phyloP scores from a whole-genome alignment of 2,329 filamentous ascomycete genomes.

The Sphaerostilbella broomeana region DNA sequence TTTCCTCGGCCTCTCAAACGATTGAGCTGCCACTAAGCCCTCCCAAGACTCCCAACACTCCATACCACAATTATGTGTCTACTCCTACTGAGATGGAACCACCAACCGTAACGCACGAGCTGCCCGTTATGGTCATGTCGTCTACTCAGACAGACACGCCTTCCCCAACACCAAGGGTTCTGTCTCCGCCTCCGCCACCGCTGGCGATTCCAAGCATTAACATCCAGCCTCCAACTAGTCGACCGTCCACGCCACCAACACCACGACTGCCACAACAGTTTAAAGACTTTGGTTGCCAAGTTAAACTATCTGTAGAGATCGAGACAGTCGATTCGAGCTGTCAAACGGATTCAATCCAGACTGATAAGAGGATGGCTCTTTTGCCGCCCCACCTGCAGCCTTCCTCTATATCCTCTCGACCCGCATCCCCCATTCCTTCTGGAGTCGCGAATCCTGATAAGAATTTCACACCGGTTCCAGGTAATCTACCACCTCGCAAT shows the following conservation, averaged over 20 bases:
- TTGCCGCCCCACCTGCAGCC: slow-evolving; percentile 74
- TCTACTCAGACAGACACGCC: slow-evolving; percentile 54
- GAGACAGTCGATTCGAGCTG: slow-evolving; percentile 37
- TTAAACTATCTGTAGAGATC: slow-evolving; percentile 33
- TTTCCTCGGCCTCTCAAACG: slow-evolving; percentile 39
- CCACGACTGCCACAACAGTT: slow-evolving; percentile 71
- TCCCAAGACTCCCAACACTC: slow-evolving; percentile 56
- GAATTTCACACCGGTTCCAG: slow-evolving; percentile 47
- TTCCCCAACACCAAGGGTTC: slow-evolving; percentile 20
- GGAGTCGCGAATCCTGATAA: slow-evolving; percentile 27
- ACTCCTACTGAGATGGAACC: slow-evolving; percentile 29
- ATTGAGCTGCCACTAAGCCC: slow-evolving; percentile 46
- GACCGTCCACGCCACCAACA: slow-evolving; percentile 70
- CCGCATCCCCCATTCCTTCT: slow-evolving; percentile 45
- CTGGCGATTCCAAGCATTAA: slow-evolving; percentile 75
- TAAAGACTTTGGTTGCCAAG: slow-evolving; percentile 80
- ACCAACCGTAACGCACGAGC: slow-evolving; percentile 17
- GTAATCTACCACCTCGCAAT: slow-evolving; percentile 51
- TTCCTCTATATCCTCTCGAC: slow-evolving; percentile 61
- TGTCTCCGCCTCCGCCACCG: slow-evolving; percentile 31
- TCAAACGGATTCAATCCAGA: slow-evolving; percentile 87
- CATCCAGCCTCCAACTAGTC: slow-evolving; percentile 80
- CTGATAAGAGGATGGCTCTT: slow-evolving; percentile 69
- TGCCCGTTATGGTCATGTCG: slow-evolving; percentile 50
- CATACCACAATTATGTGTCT: slow-evolving; percentile 34